These are phyloP conservation scores for Tulasnella sp. DNA, from an alignment of 768 basidiomycete genomes.

Conservation along the genomic window DNA sequence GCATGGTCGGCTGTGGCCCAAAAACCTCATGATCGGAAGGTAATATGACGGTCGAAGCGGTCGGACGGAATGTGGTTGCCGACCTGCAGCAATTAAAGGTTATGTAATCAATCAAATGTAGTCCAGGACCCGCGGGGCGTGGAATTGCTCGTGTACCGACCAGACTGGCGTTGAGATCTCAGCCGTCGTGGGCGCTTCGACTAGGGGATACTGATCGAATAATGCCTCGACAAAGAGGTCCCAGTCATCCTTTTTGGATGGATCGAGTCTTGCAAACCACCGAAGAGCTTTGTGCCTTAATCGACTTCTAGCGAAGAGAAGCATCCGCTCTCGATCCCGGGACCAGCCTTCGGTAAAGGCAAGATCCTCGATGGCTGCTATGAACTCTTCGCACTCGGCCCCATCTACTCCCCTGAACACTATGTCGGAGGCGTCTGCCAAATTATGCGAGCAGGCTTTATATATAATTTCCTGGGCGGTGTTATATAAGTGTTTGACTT, in stretches of 20 bases:
- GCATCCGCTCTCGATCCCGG: not conserved
- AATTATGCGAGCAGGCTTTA: not conserved
- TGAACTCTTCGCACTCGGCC: not conserved
- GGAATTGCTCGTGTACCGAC: not conserved
- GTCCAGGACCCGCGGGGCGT: no score
- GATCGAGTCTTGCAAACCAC: not conserved
- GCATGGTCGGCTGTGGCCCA: not conserved
- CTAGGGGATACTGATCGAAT: not conserved
- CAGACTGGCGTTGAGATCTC: not conserved
- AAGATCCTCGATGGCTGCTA: not conserved
- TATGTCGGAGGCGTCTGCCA: not conserved
- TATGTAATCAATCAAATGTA: no score
- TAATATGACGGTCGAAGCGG: not conserved
- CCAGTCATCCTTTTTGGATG: not conserved
- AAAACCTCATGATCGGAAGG: not conserved
- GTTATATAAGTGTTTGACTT: not conserved
- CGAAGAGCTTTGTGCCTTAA: not conserved
- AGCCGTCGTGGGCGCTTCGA: not conserved
- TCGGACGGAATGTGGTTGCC: not conserved
- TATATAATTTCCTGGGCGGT: not conserved
- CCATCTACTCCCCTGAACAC: constrained; percentile 4
- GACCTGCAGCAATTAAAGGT: not conserved
- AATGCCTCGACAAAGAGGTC: not conserved
- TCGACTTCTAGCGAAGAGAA: not conserved
- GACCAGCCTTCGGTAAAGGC: not conserved